Conservation (phyloP, 768 basidiomycete species). For the Mycena belliarum region DNA sequence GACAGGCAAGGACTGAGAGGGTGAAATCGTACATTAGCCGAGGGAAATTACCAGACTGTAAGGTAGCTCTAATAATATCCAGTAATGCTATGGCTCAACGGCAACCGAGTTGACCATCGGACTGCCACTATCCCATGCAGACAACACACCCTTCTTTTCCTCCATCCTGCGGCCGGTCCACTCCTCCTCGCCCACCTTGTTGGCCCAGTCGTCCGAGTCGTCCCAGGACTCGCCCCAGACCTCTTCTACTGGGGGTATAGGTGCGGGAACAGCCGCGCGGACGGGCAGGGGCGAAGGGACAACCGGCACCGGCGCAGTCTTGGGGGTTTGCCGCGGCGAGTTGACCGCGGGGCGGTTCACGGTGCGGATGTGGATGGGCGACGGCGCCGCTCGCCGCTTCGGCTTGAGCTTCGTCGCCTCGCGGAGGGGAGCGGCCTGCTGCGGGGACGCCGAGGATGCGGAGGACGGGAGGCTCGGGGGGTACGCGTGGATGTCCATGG, state of each 20-base stretch:
- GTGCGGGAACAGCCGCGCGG: conserved; percentile 19
- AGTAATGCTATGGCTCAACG: background rate
- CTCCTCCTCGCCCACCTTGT: conserved; percentile 47
- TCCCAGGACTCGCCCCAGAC: conserved; percentile 55
- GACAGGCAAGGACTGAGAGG: no score
- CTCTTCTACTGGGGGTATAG: conserved; percentile 28
- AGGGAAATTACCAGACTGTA: conserved; percentile 4
- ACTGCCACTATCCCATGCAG: conserved; percentile 25
- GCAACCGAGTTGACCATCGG: conserved; percentile 15
- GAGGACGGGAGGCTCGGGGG: conserved; percentile 55
- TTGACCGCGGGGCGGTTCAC: conserved; percentile 36
- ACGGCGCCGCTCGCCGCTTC: conserved; percentile 42
- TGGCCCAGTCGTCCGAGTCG: conserved; percentile 55
- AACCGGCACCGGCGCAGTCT: conserved; percentile 12
- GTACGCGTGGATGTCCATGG: conserved; percentile 53
- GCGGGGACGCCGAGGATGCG: conserved; percentile 33
- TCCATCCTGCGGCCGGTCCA: conserved; percentile 44
- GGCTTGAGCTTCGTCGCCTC: conserved; percentile 37
- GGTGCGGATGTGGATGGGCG: conserved; percentile 40
- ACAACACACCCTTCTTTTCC: conserved; percentile 36
- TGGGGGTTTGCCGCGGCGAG: conserved; percentile 26
- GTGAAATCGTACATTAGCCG: background rate
- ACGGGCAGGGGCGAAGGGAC: conserved; percentile 22
- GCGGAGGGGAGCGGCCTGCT: conserved; percentile 26
- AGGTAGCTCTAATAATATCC: background rate